Base-by-base conservation (phyloP, 345 rosid species). In the Camelina laxa region DNA sequence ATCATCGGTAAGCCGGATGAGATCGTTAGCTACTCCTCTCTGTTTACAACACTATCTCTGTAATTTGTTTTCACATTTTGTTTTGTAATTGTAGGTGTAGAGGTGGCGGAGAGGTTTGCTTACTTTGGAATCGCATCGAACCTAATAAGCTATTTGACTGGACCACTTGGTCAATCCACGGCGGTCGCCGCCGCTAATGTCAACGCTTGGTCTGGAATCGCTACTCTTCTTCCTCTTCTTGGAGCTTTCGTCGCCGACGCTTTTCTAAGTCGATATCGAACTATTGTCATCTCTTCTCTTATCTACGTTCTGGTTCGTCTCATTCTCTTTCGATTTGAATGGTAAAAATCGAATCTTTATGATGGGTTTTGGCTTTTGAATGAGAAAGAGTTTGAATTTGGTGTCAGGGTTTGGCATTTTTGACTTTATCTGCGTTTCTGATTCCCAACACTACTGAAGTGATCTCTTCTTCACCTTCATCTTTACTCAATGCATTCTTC, bases 371-470 rank as follows among this genome's bases (percentile, higher is more conserved):
- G 27, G 4, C 4, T 24, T 24, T 24, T 24, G 27, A 24, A 4
- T 24, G 27, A 24, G 60, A 1, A 1, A 31, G 5, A 14, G 30
- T 57, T 1, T 16, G 65, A 6, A 38, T 24, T 24, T 3, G 6
- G 35, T 74, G 39, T 21, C 33, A 75, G 73, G 79, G 79, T 19
- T 6, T 75, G 35, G 49, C 48, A 19, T 33, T 80, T 65, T 59
- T 92, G 74, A 88, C 90, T 9, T 60, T 92, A 3, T 87, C 93
- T 4, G 93, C 93, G 15, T 27, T 82, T 30, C 56, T 87, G 35
- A 79, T 85, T 50, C 75, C 84, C 27, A 24, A 24, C 27, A 24
- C 4, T 24, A 3, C 4, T 24, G 27, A 24, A 57, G 47, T 38
- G 49, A 17, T 21, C 10, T 63, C 54, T 22, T 22, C 24, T 24